These are phyloP conservation scores for Fusarium sp. DNA, from an alignment of 2,329 filamentous ascomycete species.

Conservation along the genomic window DNA sequence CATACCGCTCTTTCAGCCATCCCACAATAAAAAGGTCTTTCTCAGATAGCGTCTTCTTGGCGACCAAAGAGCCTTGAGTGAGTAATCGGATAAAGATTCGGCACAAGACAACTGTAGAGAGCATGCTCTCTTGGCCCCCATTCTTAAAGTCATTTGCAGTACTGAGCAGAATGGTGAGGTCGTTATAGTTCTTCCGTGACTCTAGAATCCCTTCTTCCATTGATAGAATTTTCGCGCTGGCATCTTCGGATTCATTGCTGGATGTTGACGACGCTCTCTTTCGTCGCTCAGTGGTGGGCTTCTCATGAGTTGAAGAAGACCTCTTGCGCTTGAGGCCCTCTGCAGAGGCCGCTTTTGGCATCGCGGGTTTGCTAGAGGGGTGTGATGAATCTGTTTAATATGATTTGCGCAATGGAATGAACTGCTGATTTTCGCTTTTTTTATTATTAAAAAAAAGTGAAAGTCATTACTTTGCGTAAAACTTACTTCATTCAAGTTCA, in stretches of 20 bases:
- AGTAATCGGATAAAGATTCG: conserved; percentile 85
- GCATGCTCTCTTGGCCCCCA: conserved; percentile 62
- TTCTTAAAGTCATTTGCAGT: conserved; percentile 58
- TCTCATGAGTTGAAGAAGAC: conserved; percentile 51
- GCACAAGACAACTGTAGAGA: conserved; percentile 83
- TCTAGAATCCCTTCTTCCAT: conserved; percentile 84
- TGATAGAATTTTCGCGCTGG: conserved; percentile 71
- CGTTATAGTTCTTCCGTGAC: conserved; percentile 91
- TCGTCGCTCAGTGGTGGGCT: conserved; percentile 60
- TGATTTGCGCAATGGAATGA: background rate
- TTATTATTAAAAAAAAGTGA: background rate
- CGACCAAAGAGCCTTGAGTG: conserved; percentile 73
- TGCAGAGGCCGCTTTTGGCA: conserved; percentile 37
- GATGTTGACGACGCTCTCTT: conserved; percentile 55
- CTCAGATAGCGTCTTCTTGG: conserved; percentile 71
- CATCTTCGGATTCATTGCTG: conserved; percentile 59
- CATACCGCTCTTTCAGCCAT: conserved; percentile 80
- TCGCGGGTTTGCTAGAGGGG: conserved; percentile 16
- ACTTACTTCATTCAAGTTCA: conserved; percentile 25
- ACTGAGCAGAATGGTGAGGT: conserved; percentile 77
- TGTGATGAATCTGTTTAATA: background rate
- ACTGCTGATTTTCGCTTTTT: background rate
- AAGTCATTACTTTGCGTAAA: background rate
- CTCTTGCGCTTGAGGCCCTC: conserved; percentile 63
- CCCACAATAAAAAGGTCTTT: conserved; percentile 77